Evolutionary conservation across 805 yeast species (phyloP).

Genomic region (Yarrowia sp.): DNA sequence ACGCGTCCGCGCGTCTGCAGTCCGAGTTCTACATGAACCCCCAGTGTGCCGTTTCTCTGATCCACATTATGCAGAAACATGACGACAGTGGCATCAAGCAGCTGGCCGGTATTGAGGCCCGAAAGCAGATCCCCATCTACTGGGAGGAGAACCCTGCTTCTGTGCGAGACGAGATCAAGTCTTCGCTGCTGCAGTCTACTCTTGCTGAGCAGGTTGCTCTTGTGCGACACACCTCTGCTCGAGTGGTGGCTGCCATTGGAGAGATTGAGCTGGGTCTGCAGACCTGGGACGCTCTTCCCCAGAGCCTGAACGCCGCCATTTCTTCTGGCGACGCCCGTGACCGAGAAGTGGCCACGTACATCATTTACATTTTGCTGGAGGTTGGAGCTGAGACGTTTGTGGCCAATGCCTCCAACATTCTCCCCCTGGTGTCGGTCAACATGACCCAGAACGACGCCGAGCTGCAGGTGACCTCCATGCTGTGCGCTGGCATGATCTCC

Average conservation of each 20-base stretch:
- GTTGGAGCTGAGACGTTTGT: constrained; percentile 22
- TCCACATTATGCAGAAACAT: constrained; percentile 74
- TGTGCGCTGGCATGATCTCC: constrained; percentile 61
- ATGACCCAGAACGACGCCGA: constrained; percentile 60
- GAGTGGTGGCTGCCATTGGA: constrained; percentile 85
- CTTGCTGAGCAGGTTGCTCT: constrained; percentile 60
- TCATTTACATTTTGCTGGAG: constrained; percentile 75
- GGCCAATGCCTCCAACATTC: constrained; percentile 45
- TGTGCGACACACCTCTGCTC: constrained; percentile 84
- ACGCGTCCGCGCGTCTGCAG: constrained; percentile 72
- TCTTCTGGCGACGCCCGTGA: constrained; percentile 50
- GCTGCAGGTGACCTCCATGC: constrained; percentile 79
- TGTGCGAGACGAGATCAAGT: constrained; percentile 60
- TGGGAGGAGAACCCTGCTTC: constrained; percentile 51
- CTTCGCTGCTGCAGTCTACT: constrained; percentile 64
- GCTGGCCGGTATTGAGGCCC: constrained; percentile 93
- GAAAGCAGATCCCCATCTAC: constrained; percentile 70
- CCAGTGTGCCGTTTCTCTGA: constrained; percentile 72
- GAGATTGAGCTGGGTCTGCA: constrained; percentile 65
- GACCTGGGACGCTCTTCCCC: constrained; percentile 74
- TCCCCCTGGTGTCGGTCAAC: constrained; percentile 55
- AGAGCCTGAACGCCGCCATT: constrained; percentile 65
- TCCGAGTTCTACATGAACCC: constrained; percentile 71
- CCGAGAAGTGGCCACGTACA: constrained; percentile 81
- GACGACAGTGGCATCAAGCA: constrained; percentile 73